A percentile compares a stretch with the other conserved stretches of the same genome.
phyloP scores from a whole-genome alignment of 768 basidiomycete species.

The Russula brevipes region DNA sequence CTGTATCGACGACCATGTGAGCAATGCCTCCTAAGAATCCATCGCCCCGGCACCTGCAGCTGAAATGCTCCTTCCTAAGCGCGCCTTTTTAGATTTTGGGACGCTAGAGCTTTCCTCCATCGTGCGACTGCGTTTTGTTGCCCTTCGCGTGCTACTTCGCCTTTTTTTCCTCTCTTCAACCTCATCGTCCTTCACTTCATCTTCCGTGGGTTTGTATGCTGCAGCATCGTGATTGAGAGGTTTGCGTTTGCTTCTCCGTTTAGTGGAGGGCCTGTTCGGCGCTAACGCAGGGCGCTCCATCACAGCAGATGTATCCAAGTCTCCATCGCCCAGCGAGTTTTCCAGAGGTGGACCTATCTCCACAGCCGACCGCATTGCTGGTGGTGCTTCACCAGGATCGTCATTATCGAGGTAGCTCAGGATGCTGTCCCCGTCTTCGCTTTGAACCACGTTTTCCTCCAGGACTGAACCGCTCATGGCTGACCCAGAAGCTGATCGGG shows the following conservation, averaged over 20 bases:
- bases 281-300: not conserved
- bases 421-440: not conserved
- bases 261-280: not conserved
- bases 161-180: slow-evolving; percentile 9
- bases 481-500: slow-evolving; percentile 12
- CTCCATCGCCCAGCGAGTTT: not conserved
- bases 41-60: slow-evolving; percentile 10
- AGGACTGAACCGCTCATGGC: not conserved
- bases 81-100: slow-evolving; percentile 21
- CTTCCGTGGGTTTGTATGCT: slow-evolving; percentile 23
- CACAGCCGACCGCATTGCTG: slow-evolving; percentile 9
- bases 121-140: slow-evolving; percentile 22
- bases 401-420: slow-evolving; percentile 10
- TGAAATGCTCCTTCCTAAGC: slow-evolving; percentile 19
- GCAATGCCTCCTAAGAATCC: slow-evolving; percentile 6
- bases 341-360: slow-evolving; percentile 2
- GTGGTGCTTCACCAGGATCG: not conserved
- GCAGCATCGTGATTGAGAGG: slow-evolving; percentile 21
- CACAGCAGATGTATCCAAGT: not conserved
- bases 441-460: not conserved
- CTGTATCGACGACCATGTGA: not conserved
- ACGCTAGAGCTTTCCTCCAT: slow-evolving; percentile 13
- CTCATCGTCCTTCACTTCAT: slow-evolving; percentile 15
- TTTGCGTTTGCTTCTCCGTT: slow-evolving; percentile 23
- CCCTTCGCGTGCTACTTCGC: slow-evolving; percentile 9